These are phyloP conservation scores for Epichloe sibirici DNA, from an alignment of 2,329 filamentous ascomycete genomes.

Conservation along the genomic window DNA sequence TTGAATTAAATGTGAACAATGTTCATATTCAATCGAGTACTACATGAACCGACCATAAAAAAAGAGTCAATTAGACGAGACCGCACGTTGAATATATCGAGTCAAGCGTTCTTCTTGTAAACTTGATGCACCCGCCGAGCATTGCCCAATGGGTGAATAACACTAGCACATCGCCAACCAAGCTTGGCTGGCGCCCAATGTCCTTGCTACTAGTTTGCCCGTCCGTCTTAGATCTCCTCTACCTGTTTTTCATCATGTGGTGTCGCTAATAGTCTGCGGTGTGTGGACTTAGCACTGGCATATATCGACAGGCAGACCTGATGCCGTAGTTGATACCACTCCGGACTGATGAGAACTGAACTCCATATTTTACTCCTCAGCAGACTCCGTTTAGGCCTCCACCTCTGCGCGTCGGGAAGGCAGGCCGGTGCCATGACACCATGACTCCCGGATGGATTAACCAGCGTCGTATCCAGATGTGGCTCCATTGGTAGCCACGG, in stretches of 20 bases:
- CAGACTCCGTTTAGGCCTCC: conserved; percentile 1
- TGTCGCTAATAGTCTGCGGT: no score
- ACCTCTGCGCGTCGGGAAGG: conserved; percentile 4
- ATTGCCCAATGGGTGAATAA: background rate
- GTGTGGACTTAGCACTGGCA: no score
- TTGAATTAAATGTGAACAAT: background rate
- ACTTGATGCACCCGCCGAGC: background rate
- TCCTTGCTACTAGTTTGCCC: background rate
- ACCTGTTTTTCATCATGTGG: background rate
- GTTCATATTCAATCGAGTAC: background rate
- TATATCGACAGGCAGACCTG: no score
- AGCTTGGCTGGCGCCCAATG: background rate
- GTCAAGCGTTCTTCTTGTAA: background rate
- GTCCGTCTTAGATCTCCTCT: background rate
- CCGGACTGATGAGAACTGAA: no score
- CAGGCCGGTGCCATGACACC: conserved; percentile 3
- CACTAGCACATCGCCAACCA: background rate
- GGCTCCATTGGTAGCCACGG: conserved; percentile 1
- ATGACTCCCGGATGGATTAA: conserved; percentile 3
- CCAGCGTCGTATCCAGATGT: conserved; percentile 4
- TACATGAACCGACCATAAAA: no score
- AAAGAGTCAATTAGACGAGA: no score
- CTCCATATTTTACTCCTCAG: background rate
- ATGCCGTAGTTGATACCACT: no score
- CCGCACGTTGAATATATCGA: background rate